These are phyloP conservation scores for Hypoxylon sp. DNA, from an alignment of 2,329 filamentous ascomycete species.

Conservation along the genomic window DNA sequence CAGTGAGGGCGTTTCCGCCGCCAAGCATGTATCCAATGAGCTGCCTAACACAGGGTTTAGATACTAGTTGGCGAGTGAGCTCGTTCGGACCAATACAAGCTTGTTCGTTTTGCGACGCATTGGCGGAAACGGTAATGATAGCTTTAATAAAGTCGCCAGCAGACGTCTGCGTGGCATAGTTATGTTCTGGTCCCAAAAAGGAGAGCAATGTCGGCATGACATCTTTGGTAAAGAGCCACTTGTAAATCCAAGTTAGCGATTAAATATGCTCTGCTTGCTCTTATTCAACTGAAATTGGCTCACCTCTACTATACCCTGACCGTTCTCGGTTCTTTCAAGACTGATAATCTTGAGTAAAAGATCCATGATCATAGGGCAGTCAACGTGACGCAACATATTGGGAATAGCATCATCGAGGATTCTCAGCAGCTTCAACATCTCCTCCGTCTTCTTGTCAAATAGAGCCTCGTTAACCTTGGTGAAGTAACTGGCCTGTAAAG, in stretches of 20 bases:
- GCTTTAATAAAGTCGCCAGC: slow-evolving; percentile 98
- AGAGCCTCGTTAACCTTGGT: slow-evolving; percentile 99
- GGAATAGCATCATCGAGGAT: slow-evolving; percentile 83
- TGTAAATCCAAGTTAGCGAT: slow-evolving; percentile 39
- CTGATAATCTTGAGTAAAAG: slow-evolving; percentile 96
- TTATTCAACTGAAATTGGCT: slow-evolving; percentile 48
- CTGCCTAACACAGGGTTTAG: slow-evolving; percentile 81
- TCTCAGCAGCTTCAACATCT: slow-evolving; percentile 93
- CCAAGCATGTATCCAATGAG: slow-evolving; percentile 93
- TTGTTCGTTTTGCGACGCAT: slow-evolving; percentile 97
- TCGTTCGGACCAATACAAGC: slow-evolving; percentile 99
- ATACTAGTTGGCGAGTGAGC: slow-evolving; percentile 93
- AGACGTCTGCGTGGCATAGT: slow-evolving; percentile 92
- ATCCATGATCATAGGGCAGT: slow-evolving; percentile 99
- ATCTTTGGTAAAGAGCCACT: slow-evolving; percentile 93
- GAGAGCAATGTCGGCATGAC: slow-evolving; percentile 88
- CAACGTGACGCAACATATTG: slow-evolving; percentile 90
- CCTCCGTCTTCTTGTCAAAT: slow-evolving; percentile 96
- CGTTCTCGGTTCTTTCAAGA: slow-evolving; percentile 90
- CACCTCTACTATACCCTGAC: slow-evolving; percentile 93
- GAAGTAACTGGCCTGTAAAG: slow-evolving; percentile 96
- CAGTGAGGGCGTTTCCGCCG: slow-evolving; percentile 93
- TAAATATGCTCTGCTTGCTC: neutral
- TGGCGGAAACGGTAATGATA: slow-evolving; percentile 98
- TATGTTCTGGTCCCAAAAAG: slow-evolving; percentile 86